phyloP scores from a whole-genome alignment of 2,329 filamentous ascomycete species.

The Cytospora paraplurivora region DNA sequence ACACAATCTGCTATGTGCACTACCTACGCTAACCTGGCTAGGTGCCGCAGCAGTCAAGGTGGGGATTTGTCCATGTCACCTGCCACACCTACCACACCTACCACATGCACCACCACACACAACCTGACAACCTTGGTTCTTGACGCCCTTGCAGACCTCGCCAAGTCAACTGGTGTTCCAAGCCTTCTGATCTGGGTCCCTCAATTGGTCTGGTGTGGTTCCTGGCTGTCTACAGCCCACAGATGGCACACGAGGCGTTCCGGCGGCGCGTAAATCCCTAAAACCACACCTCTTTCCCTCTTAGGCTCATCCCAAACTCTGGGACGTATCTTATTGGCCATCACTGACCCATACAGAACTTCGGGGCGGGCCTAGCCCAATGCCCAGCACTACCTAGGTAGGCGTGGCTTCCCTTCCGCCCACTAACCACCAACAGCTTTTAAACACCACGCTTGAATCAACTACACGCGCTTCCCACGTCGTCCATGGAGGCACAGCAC shows the following conservation, averaged over 20 bases:
- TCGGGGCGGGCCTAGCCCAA: background rate
- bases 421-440: background rate
- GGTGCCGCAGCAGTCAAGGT: too few species aligned
- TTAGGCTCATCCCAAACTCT: background rate
- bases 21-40: too few species aligned
- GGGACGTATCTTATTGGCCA: background rate
- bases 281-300: constrained; percentile 17
- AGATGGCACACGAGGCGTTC: constrained; percentile 40
- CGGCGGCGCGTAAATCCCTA: constrained; percentile 45
- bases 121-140: too few species aligned
- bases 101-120: too few species aligned
- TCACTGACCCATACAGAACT: background rate
- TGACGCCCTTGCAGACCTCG: constrained; percentile 16
- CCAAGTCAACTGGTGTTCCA: constrained; percentile 47
- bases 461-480: background rate
- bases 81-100: too few species aligned
- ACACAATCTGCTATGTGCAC: background rate
- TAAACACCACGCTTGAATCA: background rate
- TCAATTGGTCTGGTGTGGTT: constrained; percentile 43
- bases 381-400: background rate
- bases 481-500: background rate
- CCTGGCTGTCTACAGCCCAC: constrained; percentile 33
- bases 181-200: constrained; percentile 32
- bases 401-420: constrained; percentile 8
- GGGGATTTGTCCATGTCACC: too few species aligned